A percentile compares a stretch with the other conserved stretches of the same genome.
These are phyloP conservation scores for Diplocarpon rosae DNA, from an alignment of 2,329 filamentous ascomycete genomes.

Conservation along the genomic window DNA sequence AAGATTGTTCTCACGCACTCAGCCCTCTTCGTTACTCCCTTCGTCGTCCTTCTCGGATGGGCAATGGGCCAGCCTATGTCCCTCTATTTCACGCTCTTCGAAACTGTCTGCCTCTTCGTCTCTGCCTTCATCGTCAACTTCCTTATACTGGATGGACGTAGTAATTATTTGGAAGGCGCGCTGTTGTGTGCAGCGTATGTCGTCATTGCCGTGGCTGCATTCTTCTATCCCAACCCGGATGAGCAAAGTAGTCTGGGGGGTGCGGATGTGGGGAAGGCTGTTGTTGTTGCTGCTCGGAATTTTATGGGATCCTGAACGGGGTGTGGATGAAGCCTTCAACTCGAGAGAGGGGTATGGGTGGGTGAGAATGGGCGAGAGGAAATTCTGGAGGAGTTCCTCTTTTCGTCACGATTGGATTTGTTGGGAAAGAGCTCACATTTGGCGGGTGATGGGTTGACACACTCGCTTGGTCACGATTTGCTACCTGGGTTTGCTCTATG, in stretches of 20 bases:
- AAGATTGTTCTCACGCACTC: neutral
- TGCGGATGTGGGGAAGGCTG: neutral
- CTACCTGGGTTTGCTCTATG: no score
- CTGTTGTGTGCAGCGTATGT: conserved; percentile 33
- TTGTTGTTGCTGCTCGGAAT: neutral
- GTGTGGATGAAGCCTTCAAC: no score
- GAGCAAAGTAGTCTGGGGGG: neutral
- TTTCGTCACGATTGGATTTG: no score
- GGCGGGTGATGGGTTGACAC: no score
- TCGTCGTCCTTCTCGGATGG: conserved; percentile 73
- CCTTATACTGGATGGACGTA: conserved; percentile 70
- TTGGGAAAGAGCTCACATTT: no score
- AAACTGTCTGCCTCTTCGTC: conserved; percentile 68
- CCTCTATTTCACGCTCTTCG: conserved; percentile 70
- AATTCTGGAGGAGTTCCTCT: no score
- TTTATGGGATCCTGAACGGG: no score
- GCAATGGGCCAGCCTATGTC: conserved; percentile 58
- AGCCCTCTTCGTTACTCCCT: conserved; percentile 68
- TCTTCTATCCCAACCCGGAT: neutral
- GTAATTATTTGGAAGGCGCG: conserved; percentile 73
- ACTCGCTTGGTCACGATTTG: no score
- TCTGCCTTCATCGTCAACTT: conserved; percentile 67
- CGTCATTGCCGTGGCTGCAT: neutral
- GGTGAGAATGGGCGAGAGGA: no score
- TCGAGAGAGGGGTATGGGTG: no score